Evolutionary conservation across 2,329 filamentous ascomycete species (phyloP).

Genomic region (Phaeosphaeriaceae sp.): DNA sequence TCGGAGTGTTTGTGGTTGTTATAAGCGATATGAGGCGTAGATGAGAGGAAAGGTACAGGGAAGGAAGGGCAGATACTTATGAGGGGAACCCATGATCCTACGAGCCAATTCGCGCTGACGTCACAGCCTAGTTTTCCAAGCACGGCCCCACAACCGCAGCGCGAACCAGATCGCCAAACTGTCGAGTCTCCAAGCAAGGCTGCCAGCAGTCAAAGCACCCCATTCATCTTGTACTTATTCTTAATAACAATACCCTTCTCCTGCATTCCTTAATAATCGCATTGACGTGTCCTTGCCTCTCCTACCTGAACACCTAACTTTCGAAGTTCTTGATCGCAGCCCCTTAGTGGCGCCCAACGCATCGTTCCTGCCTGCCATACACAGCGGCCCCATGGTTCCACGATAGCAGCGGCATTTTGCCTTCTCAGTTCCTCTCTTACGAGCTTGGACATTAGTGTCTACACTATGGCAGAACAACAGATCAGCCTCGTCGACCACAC

Average conservation of each 20-base stretch:
- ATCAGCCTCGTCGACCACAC: constrained; percentile 71
- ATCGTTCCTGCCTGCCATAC: constrained; percentile 28
- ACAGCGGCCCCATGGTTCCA: constrained; percentile 34
- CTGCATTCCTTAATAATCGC: background rate
- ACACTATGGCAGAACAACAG: constrained; percentile 62
- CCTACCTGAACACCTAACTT: constrained; percentile 5
- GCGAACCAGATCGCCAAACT: constrained; percentile 27
- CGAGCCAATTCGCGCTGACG: no score
- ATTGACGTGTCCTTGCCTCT: constrained; percentile 1
- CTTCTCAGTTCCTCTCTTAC: constrained; percentile 16
- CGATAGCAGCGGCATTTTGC: constrained; percentile 35
- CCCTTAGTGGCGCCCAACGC: constrained; percentile 24
- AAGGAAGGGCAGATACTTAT: constrained; percentile 25
- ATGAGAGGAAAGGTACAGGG: constrained; percentile 6
- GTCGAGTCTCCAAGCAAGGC: constrained; percentile 7
- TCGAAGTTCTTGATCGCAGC: constrained; percentile 13
- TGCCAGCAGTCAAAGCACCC: background rate
- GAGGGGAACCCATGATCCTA: constrained; percentile 27
- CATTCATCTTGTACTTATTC: constrained; percentile 1
- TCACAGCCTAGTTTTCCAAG: constrained; percentile 31
- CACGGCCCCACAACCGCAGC: constrained; percentile 6
- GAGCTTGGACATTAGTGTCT: background rate
- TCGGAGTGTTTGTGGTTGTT: constrained; percentile 9
- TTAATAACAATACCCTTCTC: background rate
- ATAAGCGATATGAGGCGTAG: constrained; percentile 8